A percentile compares a stretch with the other conserved stretches of the same genome.
phyloP scores from a whole-genome alignment of 345 rosid genomes.

The Gossypium stocksii region DNA sequence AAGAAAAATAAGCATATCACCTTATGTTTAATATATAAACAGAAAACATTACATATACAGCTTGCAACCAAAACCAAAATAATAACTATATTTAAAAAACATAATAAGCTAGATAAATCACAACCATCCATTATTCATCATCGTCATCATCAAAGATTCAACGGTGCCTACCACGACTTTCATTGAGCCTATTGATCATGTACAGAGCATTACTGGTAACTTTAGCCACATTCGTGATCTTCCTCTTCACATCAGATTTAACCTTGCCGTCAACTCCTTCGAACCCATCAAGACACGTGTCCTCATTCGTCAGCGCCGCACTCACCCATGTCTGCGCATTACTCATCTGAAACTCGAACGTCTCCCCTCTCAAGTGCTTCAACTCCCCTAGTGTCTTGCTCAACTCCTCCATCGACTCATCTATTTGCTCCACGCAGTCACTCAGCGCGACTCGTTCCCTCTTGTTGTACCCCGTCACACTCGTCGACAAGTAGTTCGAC shows the following conservation, averaged over 20 bases:
- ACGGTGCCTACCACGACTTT: conserved; percentile 11
- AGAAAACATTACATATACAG: not conserved
- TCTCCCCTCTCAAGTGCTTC: conserved; percentile 50
- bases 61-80: not conserved
- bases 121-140: not conserved
- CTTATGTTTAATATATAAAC: not conserved
- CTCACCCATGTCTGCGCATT: conserved; percentile 87
- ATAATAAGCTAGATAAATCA: conserved; percentile 3
- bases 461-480: conserved; percentile 23
- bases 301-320: conserved; percentile 76
- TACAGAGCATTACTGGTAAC: conserved; percentile 86
- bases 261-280: conserved; percentile 33
- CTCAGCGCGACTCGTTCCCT: conserved; percentile 46
- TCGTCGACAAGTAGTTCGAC: conserved; percentile 30
- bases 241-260: conserved; percentile 42
- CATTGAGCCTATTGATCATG: conserved; percentile 39
- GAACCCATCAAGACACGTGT: conserved; percentile 91
- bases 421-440: conserved; percentile 77
- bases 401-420: conserved; percentile 64
- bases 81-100: not conserved
- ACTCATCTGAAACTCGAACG: conserved; percentile 60
- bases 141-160: not conserved
- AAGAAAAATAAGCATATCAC: not conserved
- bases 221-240: conserved; percentile 55
- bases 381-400: conserved; percentile 46